Evolutionary conservation across 2,329 filamentous ascomycete genomes (phyloP), one percentile per base, ranked within the genome.

Genomic region (Arthrobotrys pseudoclavata): DNA sequence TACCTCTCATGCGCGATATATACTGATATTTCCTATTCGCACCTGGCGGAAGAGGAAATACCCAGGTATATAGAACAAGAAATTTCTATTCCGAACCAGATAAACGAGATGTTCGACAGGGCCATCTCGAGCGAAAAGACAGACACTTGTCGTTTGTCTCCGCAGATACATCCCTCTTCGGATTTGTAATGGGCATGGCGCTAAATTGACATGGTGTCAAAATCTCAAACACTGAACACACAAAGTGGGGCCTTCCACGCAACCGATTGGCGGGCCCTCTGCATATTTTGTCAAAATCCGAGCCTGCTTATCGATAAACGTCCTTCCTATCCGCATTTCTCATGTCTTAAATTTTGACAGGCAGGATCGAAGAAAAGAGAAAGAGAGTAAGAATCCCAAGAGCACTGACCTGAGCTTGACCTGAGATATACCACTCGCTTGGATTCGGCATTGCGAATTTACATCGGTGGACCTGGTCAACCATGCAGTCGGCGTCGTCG

Each of bases 251-350:
- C 12, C 60, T 72, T 60, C 60, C 48, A 48, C 37, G 70, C 64
- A 69, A 55, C 53, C 66, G 72, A 76, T 72, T 72, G 69, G 72
- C 60, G 66, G 52, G 13, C 20, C 48, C 40, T 53, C 63, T 53
- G 53, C 69, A 74, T 18, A 60, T 55, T 42, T 57, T 6, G 18
- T 26, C 55, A 9, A 29, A 57, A 57, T 55, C 57, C 57, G 53
- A 57, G 48, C 60, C 53, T 57, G 57, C 66, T 76, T 76, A 76
- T 76, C 72, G 72, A 76, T 76, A 76, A 76, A 62, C 29, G 45
- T 63, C 31, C 48, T 42, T 64, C 40, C 45, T 48, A 52, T 53
- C 55, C 55, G n/a, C 47, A 62, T 45, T 67, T 12, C 50, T 52
- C 10, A 15, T 29, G 31, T 45, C 57, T 55, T 57, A 37, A 15